Percentiles rank a stretch among this genome's conserved stretches.
Evolutionary conservation across 495 filamentous ascomycete species (phyloP).

Genomic region (Melanomma pulvis-pyrius): DNA sequence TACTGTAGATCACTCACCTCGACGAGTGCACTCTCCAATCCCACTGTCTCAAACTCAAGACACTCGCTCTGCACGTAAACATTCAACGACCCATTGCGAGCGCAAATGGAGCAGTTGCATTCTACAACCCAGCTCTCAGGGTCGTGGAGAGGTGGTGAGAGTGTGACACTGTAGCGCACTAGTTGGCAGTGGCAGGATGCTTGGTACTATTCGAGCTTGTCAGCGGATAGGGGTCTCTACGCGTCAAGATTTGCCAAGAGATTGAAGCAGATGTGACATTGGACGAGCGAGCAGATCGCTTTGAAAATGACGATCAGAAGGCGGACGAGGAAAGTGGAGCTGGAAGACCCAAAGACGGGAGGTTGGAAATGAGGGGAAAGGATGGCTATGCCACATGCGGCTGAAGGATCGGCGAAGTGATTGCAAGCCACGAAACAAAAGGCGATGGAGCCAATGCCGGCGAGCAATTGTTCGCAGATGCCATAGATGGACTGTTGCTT

Average conservation of each 20-base stretch:
- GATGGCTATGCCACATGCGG: too few relatives aligned
- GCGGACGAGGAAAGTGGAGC: too few relatives aligned
- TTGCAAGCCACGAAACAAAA: too few relatives aligned
- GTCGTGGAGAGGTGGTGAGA: slow-evolving; percentile 42
- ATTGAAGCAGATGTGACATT: not conserved
- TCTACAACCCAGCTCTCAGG: slow-evolving; percentile 38
- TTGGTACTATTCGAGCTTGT: slow-evolving; percentile 24
- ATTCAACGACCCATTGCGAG: slow-evolving; percentile 49
- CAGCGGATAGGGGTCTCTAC: not conserved
- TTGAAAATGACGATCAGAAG: not conserved
- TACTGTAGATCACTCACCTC: slow-evolving; percentile 28
- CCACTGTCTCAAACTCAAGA: slow-evolving; percentile 35
- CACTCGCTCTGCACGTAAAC: slow-evolving; percentile 45
- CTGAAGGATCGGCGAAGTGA: too few relatives aligned
- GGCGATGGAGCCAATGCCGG: too few relatives aligned
- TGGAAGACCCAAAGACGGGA: too few relatives aligned
- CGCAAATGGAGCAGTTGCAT: slow-evolving; percentile 52
- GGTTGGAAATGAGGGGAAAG: too few relatives aligned
- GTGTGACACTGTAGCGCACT: slow-evolving; percentile 35
- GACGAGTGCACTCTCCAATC: slow-evolving; percentile 18
- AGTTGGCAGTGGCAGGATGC: slow-evolving; percentile 34
- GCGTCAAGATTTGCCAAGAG: not conserved
- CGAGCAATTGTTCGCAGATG: too few relatives aligned
- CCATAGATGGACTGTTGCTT: too few relatives aligned
- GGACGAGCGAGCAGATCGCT: not conserved